These are phyloP conservation scores for Diaporthe aspalathi DNA, from an alignment of 2,329 filamentous ascomycete genomes.

Conservation along the genomic window DNA sequence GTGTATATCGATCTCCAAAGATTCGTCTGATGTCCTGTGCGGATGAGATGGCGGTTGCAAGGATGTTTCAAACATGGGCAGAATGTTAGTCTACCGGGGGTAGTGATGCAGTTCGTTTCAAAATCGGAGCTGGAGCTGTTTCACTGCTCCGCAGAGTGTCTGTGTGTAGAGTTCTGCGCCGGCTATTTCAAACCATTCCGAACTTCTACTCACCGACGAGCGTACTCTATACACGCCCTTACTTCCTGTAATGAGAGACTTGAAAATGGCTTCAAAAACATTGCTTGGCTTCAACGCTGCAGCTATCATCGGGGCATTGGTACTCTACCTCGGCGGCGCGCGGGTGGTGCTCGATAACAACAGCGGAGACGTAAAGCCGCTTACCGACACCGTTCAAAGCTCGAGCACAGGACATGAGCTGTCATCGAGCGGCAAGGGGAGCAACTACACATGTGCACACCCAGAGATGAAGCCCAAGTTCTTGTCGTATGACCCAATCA, in stretches of 20 bases:
- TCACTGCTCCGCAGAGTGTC: slow-evolving; percentile 6
- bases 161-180: not conserved
- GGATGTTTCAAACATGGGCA: slow-evolving; percentile 10
- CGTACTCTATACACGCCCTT: not conserved
- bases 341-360: slow-evolving; percentile 12
- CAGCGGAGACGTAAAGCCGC: not conserved
- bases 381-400: not conserved
- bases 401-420: not conserved
- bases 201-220: not conserved
- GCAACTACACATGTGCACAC: slow-evolving; percentile 24
- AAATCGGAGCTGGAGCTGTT: slow-evolving; percentile 7
- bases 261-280: slow-evolving; percentile 18
- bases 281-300: slow-evolving; percentile 20
- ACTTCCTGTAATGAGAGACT: not conserved
- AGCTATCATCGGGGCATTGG: not conserved
- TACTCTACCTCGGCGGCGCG: slow-evolving; percentile 15
- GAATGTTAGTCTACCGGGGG: not conserved
- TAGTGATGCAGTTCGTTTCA: slow-evolving; percentile 8
- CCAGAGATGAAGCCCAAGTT: slow-evolving; percentile 27
- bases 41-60: slow-evolving; percentile 10
- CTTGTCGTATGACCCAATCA: slow-evolving; percentile 30
- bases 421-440: not conserved
- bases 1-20: not conserved
- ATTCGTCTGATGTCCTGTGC: not conserved
- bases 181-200: slow-evolving; percentile 1